phyloP scores from a whole-genome alignment of 169 alveolate species.

The Plasmodium vivax region DNA sequence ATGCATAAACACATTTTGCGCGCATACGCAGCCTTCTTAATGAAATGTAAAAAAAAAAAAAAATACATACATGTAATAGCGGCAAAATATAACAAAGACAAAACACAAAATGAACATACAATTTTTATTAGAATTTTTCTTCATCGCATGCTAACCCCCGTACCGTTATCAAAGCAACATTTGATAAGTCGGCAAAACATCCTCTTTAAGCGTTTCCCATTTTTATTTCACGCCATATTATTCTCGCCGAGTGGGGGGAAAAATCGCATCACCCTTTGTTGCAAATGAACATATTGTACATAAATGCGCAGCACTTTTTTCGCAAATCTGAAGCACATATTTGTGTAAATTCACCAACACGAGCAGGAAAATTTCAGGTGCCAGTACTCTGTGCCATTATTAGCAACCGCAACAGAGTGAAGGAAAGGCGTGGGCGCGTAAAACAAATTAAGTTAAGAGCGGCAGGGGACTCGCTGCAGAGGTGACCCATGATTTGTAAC shows the following conservation, averaged over 20 bases:
- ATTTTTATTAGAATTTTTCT: neutral
- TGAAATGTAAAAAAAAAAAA: neutral
- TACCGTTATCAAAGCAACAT: neutral
- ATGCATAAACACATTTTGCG: neutral
- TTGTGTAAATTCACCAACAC: neutral
- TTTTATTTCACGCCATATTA: neutral
- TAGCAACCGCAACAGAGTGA: neutral
- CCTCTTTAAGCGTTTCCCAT: neutral
- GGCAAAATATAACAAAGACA: neutral
- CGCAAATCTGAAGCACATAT: neutral
- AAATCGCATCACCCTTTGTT: neutral
- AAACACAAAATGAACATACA: neutral
- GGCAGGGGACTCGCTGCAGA: neutral
- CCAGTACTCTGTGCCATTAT: neutral
- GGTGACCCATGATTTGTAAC: neutral
- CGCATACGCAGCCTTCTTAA: neutral
- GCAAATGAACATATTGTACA: neutral
- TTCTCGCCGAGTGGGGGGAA: neutral
- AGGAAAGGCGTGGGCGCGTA: neutral
- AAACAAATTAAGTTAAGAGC: neutral
- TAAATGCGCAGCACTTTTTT: neutral
- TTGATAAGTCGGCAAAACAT: neutral
- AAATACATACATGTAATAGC: neutral
- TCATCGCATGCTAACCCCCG: neutral
- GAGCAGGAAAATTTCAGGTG: neutral